Evolutionary conservation across 108 stramenopile genomes (phyloP).

Genomic region (Pseudonitzschia delicatissima): DNA sequence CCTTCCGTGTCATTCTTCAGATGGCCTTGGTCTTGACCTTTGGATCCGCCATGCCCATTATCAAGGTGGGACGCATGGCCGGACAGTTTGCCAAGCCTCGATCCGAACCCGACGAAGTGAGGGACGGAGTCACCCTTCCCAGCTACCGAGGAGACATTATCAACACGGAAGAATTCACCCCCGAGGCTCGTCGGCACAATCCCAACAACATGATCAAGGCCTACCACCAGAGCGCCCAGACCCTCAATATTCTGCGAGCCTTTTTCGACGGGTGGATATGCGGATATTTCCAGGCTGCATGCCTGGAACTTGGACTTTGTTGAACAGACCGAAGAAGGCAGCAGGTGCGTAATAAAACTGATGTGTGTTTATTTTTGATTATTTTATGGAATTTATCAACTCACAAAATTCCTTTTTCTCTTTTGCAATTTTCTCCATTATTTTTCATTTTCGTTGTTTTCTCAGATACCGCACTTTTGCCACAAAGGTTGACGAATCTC

Average conservation of each 20-base stretch:
- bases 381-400: neutral
- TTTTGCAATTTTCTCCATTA: neutral
- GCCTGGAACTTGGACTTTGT: conserved; percentile 99
- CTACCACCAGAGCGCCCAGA: conserved; percentile 93
- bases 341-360: conserved; percentile 56
- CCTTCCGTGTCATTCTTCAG: conserved; percentile 90
- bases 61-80: conserved; percentile 97
- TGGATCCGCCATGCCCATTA: conserved; percentile 93
- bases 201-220: conserved; percentile 82
- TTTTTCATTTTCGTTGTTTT: neutral
- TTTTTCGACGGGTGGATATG: conserved; percentile 95
- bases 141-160: conserved; percentile 97
- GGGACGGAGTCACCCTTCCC: conserved; percentile 81
- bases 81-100: conserved; percentile 99
- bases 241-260: conserved; percentile 95
- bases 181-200: conserved; percentile 87
- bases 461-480: conserved; percentile 85
- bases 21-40: conserved; percentile 96
- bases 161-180: conserved; percentile 91
- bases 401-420: neutral
- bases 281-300: conserved; percentile 92
- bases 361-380: neutral
- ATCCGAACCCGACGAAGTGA: conserved; percentile 85
- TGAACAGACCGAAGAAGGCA: conserved; percentile 88
- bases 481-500: conserved; percentile 88